A percentile compares a stretch with the other conserved stretches of the same genome.
Evolutionary conservation across 2,329 filamentous ascomycete genomes (phyloP).

Genomic region (Fusarium globosum): DNA sequence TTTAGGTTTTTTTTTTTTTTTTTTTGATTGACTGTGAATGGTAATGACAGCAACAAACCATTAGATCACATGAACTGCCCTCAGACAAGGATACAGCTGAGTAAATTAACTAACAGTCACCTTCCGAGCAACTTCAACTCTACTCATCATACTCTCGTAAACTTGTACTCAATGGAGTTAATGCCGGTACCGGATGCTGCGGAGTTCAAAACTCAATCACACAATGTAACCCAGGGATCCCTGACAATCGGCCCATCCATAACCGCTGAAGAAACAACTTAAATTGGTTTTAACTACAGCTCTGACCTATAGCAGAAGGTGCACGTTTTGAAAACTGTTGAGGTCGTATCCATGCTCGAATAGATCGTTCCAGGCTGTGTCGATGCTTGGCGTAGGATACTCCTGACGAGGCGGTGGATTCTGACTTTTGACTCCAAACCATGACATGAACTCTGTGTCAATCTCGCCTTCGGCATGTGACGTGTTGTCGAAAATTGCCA

Average conservation of each 20-base stretch:
- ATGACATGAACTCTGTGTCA: constrained; percentile 42
- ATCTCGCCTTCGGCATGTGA: constrained; percentile 31
- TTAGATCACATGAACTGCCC: background rate
- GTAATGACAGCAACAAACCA: background rate
- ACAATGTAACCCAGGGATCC: background rate
- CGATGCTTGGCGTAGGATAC: constrained; percentile 39
- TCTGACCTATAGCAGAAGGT: constrained; percentile 21
- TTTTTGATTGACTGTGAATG: background rate
- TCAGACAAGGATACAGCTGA: background rate
- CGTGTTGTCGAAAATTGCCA: constrained; percentile 34
- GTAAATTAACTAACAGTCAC: background rate
- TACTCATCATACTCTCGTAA: background rate
- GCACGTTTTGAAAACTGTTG: constrained; percentile 30
- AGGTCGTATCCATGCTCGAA: constrained; percentile 41
- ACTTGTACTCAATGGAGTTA: background rate
- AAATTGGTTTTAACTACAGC: background rate
- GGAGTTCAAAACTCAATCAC: background rate
- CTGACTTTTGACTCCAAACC: constrained; percentile 40
- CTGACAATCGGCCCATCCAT: background rate
- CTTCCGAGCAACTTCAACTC: background rate
- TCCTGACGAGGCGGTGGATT: constrained; percentile 33
- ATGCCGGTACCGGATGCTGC: background rate
- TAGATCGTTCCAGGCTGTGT: constrained; percentile 40
- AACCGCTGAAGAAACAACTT: background rate
- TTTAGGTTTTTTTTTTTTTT: too few relatives aligned